A percentile compares a stretch with the other conserved stretches of the same genome.
phyloP scores from a whole-genome alignment of 768 basidiomycete species.

The Tricholoma sp. region DNA sequence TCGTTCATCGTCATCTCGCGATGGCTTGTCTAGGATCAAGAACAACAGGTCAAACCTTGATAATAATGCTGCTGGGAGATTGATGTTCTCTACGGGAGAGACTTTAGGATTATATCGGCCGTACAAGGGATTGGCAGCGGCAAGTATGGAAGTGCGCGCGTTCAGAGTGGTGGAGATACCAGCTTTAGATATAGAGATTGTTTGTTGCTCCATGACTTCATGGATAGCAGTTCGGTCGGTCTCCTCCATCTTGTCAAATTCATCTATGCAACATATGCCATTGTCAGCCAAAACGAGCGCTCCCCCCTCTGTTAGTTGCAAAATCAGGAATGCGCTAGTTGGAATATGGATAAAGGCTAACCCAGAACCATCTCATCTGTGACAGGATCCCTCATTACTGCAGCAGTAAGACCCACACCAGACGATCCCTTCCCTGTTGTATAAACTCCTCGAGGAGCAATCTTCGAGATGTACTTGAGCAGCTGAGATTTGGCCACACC shows the following conservation, averaged over 20 bases:
- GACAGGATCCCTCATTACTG: constrained; percentile 98
- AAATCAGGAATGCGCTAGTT: neutral
- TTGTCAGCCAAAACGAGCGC: constrained; percentile 99
- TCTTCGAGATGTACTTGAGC: constrained; percentile 97
- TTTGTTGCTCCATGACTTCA: constrained; percentile 99
- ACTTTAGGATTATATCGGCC: constrained; percentile 98
- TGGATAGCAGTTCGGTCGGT: constrained; percentile 96
- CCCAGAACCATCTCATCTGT: constrained; percentile 99
- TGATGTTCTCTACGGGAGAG: constrained; percentile 98
- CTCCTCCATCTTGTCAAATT: constrained; percentile 99
- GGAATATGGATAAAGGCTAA: constrained; percentile 31
- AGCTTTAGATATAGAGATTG: constrained; percentile 98
- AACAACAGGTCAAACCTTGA: constrained; percentile 97
- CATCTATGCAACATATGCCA: constrained; percentile 99
- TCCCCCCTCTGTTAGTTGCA: constrained; percentile 75
- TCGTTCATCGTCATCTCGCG: constrained; percentile 91
- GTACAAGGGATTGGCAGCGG: constrained; percentile 96
- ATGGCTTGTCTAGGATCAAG: constrained; percentile 94
- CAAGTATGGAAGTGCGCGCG: constrained; percentile 94
- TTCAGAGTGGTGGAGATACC: constrained; percentile 98
- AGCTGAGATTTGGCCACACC: constrained; percentile 98
- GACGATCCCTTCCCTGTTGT: constrained; percentile 99
- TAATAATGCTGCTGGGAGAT: constrained; percentile 91
- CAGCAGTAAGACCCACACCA: constrained; percentile 97
- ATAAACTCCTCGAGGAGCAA: constrained; percentile 95